phyloP scores from a whole-genome alignment of 2,329 filamentous ascomycete genomes.

The Chrysosporium keratinophilum region DNA sequence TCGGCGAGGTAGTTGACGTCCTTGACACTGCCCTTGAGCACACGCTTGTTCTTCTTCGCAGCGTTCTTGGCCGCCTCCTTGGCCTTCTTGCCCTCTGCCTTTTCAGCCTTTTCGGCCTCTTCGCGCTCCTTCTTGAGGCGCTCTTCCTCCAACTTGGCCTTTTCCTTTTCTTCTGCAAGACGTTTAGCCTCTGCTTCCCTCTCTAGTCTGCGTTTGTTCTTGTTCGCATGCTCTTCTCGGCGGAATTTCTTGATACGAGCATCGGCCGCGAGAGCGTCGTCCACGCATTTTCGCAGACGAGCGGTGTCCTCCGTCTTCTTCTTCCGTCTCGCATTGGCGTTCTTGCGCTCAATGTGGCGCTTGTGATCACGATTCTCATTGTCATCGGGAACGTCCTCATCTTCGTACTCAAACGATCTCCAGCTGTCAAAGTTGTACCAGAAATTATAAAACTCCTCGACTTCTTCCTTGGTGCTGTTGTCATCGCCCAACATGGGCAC shows the following conservation, averaged over 20 bases:
- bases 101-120: slow-evolving; percentile 71
- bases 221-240: slow-evolving; percentile 79
- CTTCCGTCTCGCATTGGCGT: slow-evolving; percentile 94
- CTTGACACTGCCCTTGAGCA: slow-evolving; percentile 86
- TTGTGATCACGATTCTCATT: slow-evolving; percentile 99
- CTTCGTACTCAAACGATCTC: slow-evolving; percentile 94
- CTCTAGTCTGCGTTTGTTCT: slow-evolving; percentile 90
- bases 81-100: slow-evolving; percentile 80
- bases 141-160: slow-evolving; percentile 75
- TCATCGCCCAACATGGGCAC: slow-evolving; percentile 79
- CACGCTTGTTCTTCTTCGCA: slow-evolving; percentile 99
- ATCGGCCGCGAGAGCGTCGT: slow-evolving; percentile 72
- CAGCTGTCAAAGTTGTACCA: slow-evolving; percentile 99
- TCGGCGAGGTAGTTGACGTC: slow-evolving; percentile 91
- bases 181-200: slow-evolving; percentile 86
- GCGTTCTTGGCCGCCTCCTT: slow-evolving; percentile 99
- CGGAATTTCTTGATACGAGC: slow-evolving; percentile 97
- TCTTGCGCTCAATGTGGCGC: slow-evolving; percentile 96
- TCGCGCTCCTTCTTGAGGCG: slow-evolving; percentile 72
- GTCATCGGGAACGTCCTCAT: slow-evolving; percentile 97
- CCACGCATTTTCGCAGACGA: slow-evolving; percentile 79
- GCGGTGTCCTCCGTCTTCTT: slow-evolving; percentile 97
- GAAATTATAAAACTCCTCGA: slow-evolving; percentile 97
- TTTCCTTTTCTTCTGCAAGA: slow-evolving; percentile 71
- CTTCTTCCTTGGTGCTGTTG: slow-evolving; percentile 74